Base-by-base conservation (phyloP, 192 early-diverging fungal genomes). In the Jimgerdemannia flammicorona region DNA sequence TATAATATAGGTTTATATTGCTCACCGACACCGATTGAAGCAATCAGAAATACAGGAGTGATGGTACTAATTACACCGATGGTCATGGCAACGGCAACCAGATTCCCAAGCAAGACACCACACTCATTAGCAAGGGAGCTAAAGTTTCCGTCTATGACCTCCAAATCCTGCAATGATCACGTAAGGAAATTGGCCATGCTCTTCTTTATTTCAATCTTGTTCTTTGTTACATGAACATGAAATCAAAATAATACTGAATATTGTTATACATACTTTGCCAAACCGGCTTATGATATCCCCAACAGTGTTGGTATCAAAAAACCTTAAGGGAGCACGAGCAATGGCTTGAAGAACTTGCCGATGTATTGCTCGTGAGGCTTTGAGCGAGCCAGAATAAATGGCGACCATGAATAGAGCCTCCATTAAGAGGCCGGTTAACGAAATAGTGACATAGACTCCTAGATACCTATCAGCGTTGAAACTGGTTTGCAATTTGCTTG, bases 211-310 rank as follows among this genome's bases (percentile, higher is more conserved):
- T 29, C 29, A 29, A 29, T 29, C 29, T 29, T 29, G 29, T 29
- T 29, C 29, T 29, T 29, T 29, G 29, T 29, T 29, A 29, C 14
- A 19, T 65, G 14, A 65, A 65, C 64, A 65, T 65, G 14, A 19
- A 65, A 14, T 65, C 14, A 14, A 19, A 65, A 65, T 19, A 19
- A 65, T 65, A 14, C 19, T 65, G 64, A 14, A 65, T 19, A 19
- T 68, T 14, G 18, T 68, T 14, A 41, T 10, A 68, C 67, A 40
- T 68, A 68, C 78, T 70, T 91, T 91, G 40, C 90, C 88, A 72
- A 93, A 95, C 18, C 96, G 81, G 79, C 94, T 96, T 75, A 95
- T 87, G 66, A 96, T 92, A 66, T 93, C 89, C 11, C 95, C 89
- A 70, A 90, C 85, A 7, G 95, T 95, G 17, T 91, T 94, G 40